Base-by-base conservation (phyloP, 257 asterid species). In the Przewalskia tangutica region DNA sequence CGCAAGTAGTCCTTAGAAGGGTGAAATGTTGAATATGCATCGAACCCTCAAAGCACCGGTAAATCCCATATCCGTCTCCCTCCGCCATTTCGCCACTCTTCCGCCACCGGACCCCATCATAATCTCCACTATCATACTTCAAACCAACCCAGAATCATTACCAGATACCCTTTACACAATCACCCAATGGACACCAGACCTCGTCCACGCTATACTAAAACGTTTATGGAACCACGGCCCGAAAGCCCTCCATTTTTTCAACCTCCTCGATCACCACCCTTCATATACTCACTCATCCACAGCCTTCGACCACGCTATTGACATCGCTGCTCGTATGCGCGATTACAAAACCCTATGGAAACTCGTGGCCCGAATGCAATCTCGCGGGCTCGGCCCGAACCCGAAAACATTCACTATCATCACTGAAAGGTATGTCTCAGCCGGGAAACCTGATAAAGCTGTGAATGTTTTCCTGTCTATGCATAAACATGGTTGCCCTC, bases 221-320 rank as follows among this genome's bases (percentile, higher is more conserved):
- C 91, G 94, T 84, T 91, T 96, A 8, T 96, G 98, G 99, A 94
- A 96, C 87, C 97, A 96, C 68, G 97, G 97, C 81, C 99, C 98
- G 3, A 96, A 92, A 88, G 99, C 98, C 81, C 92, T 96, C 85
- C 92, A 91, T n/a, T 90, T 93, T 85, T 92, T 93, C 93, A 70
- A 86, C 87, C 77, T 83, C 86, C 93, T 96, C 40, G 92, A 90
- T 77, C 48, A 67, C 77, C 98, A 93, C 86, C 91, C 87, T 51
- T 82, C 90, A 12, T 91, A 92, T 82, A 7, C 87, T 40, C 99
- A 92, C 90, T 87, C 97, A 17, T 81, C 95, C 14, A 65, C 88
- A 17, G 82, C 95, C 27, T 96, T 91, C 63, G 94, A 96, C 85
- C 83, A 90, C 78, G 95, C 93, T 55, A 91, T 96, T 40, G 98